Evolutionary conservation across 495 filamentous ascomycete species (phyloP), one percentile per base, ranked within the genome.

Genomic region (Lasiosphaeria ovina): DNA sequence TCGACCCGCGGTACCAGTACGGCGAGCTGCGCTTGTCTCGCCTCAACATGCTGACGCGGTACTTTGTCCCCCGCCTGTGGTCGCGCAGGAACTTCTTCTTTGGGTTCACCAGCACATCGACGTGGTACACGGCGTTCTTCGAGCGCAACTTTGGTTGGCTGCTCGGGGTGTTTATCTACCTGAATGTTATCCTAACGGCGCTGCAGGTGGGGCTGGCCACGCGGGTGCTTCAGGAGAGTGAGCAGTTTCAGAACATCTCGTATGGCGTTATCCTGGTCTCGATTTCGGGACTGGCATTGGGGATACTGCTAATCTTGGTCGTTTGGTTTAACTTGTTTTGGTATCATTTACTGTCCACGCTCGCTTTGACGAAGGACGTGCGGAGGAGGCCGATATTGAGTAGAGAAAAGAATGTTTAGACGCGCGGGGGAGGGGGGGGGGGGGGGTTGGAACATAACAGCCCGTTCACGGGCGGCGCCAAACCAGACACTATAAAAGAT

Each of bases 121-220:
- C 42, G 4, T 45, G 42, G 42, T 45, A 45, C 42, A 45, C 42
- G 6, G 42, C 42, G 11, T 45, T 45, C 11, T 45, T 45, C 12
- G 42, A 45, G 42, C 42, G 42, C 11, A 45, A 45, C 12, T 45
- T 45, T 14, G 42, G 42, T 3, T 45, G 42, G 42, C 42, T 45
- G 83, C 59, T 76, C 85, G 44, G 71, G 10, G 76, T 79, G 8
- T 87, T 81, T 57, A 69, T 86, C 31, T 77, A 76, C 10, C 65
- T 85, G 10, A 45, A 45, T 14, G 42, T 45, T 12, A 79, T 83
- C 12, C 68, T 87, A 55, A 78, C 77, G 1, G 83, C 82, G 35
- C 82, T 87, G 79, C 85, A 86, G 62, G 84, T 86, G 40, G 85
- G 84, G 1, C 68, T 84, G 42, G 42, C 42, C 6, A 45, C 42